phyloP scores from a whole-genome alignment of 148 eudicot genomes.

The Heliosperma pusillum region DNA sequence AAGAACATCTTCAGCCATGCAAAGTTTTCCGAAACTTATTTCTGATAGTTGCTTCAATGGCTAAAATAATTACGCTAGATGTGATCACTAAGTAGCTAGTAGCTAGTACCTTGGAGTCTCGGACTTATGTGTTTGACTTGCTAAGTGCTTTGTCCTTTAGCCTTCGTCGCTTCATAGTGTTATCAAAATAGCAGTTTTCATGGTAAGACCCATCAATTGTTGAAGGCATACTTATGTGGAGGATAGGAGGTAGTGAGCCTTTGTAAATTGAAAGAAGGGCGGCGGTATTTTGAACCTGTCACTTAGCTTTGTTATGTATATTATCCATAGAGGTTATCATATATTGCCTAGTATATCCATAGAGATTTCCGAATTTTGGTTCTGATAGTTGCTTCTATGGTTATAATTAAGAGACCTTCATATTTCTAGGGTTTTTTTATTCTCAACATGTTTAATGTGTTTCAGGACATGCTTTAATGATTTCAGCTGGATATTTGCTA shows the following conservation, averaged over 20 bases:
- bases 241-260: neutral
- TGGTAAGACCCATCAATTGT: neutral
- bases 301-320: neutral
- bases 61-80: neutral
- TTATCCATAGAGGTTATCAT: neutral
- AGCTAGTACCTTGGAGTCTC: neutral
- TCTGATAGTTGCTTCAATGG: neutral
- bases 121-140: neutral
- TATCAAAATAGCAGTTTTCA: neutral
- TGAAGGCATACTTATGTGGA: neutral
- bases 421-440: constrained; percentile 6
- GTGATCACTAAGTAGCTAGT: neutral
- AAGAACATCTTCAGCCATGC: constrained; percentile 10
- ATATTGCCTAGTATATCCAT: neutral
- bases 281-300: neutral
- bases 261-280: no score
- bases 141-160: neutral
- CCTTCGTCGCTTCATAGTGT: neutral
- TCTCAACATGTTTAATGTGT: constrained; percentile 22
- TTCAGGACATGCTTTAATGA: constrained; percentile 84
- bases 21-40: neutral
- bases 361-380: no score
- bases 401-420: neutral
- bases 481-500: constrained; percentile 66
- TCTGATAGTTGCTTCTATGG: no score